Base-by-base conservation (phyloP, 192 early-diverging fungal species). In the Geranomyces michiganensis region DNA sequence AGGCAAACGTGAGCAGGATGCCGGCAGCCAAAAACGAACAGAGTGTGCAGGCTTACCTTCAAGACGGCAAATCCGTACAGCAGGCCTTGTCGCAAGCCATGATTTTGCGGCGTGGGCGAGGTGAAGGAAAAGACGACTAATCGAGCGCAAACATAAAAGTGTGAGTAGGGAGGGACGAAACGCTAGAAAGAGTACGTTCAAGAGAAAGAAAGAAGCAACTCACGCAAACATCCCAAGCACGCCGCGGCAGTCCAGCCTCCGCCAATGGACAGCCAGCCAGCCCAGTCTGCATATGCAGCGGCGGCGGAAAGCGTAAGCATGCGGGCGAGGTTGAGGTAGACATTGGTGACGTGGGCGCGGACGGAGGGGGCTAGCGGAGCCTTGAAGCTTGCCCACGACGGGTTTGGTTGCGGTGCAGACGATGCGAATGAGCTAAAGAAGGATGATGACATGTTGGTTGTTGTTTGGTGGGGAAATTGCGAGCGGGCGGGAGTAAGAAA, bases 271-370 rank as follows among this genome's bases (percentile, higher is more conserved):
- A 74, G 21, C 29, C 26, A 55, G 0, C 73, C 68, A 19, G 73
- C 45, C n/a, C 56, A 56, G 43, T 69, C 51, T 62, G 76, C 30
- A 32, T 58, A 67, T n/a, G 66, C 44, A 15, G 55, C 58, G 53
- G 77, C 17, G 43, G 71, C 62, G 27, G 74, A 71, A 15, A 73
- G 41, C 13, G 58, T 49, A 13, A 78, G 66, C 71, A 78, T 72
- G 24, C 53, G 30, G 0, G 71, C 67, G 49, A 80, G 56, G 56
- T 77, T 80, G 7, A 71, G 30, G 64, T 76, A 80, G 13, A 80
- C 78, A 33, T 77, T 68, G 14, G 21, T 32, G 17, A 78, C 27
- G 56, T 78, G 76, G 7, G 47, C 61, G 27, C 55, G 67, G 1
- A 77, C 51, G 21, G 60, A 41, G 1, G 75, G 70, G 26, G 69